A percentile compares a stretch with the other conserved stretches of the same genome.
These are phyloP conservation scores for Aspergillus quadrilineatus DNA, from an alignment of 2,329 filamentous ascomycete species.

Conservation along the genomic window DNA sequence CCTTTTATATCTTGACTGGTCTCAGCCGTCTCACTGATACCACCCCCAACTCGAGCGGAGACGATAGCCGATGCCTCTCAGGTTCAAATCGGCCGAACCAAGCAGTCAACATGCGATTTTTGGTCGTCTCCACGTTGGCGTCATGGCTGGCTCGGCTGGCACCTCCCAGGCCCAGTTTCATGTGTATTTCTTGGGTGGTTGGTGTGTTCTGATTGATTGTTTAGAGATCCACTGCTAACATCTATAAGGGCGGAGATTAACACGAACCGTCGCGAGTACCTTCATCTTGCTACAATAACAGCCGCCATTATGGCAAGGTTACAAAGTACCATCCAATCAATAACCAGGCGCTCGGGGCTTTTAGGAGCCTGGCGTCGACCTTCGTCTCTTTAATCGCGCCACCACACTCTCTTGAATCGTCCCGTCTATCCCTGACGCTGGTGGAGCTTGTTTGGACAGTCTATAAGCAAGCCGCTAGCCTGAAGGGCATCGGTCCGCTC, in stretches of 20 bases:
- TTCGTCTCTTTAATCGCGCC: slow-evolving; percentile 2
- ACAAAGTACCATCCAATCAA: neutral
- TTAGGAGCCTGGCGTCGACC: neutral
- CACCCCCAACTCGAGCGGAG: neutral
- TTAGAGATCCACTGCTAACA: slow-evolving; percentile 1
- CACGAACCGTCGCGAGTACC: neutral
- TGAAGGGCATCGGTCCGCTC: neutral
- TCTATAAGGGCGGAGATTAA: neutral
- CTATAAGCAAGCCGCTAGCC: neutral
- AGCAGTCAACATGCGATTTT: neutral
- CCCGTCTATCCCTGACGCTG: neutral
- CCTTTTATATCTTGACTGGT: slow-evolving; percentile 5
- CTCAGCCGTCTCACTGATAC: neutral
- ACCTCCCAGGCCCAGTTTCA: neutral
- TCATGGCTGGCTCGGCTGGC: neutral
- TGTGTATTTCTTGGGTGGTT: neutral
- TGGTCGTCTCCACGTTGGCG: slow-evolving; percentile 6
- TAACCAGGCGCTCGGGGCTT: neutral
- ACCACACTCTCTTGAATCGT: neutral
- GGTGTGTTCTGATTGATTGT: neutral
- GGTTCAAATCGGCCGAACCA: slow-evolving; percentile 5
- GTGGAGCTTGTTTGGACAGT: slow-evolving; percentile 11
- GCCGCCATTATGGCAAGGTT: neutral
- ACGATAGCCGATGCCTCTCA: slow-evolving; percentile 9
- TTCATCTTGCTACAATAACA: neutral